Percentiles rank a stretch among this genome's conserved stretches.
phyloP scores from a whole-genome alignment of 164 flowering plant species.

The Dillenia suffruticosa region DNA sequence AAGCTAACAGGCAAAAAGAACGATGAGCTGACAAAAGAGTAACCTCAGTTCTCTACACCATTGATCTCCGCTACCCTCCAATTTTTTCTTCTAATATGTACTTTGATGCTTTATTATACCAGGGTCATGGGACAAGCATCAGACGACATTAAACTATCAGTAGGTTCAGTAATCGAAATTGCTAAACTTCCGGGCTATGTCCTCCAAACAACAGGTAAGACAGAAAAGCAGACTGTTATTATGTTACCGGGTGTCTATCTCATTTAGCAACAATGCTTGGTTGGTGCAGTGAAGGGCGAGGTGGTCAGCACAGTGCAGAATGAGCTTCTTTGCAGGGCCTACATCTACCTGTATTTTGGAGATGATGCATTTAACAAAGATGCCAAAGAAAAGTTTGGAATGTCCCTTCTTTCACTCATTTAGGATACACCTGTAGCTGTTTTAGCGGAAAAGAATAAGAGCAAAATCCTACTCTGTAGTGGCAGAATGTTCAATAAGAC shows the following conservation, averaged over 20 bases:
- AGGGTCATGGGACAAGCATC: conserved; percentile 60
- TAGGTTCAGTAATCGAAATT: conserved; percentile 53
- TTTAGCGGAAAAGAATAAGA: too few species aligned
- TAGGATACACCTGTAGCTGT: neutral
- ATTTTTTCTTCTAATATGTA: neutral
- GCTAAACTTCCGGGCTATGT: conserved; percentile 44
- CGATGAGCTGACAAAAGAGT: conserved; percentile 51
- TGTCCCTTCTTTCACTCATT: conserved; percentile 44
- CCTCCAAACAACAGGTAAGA: conserved; percentile 51
- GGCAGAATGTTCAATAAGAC: too few species aligned
- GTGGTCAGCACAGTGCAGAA: conserved; percentile 56
- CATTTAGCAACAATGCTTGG: neutral
- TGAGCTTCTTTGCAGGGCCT: conserved; percentile 66
- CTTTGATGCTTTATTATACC: neutral
- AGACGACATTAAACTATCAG: conserved; percentile 47
- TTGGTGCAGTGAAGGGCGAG: conserved; percentile 46
- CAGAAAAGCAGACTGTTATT: neutral
- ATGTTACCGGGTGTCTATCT: neutral
- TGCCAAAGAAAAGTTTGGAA: conserved; percentile 58
- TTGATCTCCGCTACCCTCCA: neutral
- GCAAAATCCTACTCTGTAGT: too few species aligned
- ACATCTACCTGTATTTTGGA: conserved; percentile 50
- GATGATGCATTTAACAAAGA: conserved; percentile 58
- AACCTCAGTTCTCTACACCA: neutral
- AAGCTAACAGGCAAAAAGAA: conserved; percentile 48